Evolutionary conservation across 768 basidiomycete genomes (phyloP), one percentile per base, ranked within the genome.

Genomic region (Auricularia sp.): DNA sequence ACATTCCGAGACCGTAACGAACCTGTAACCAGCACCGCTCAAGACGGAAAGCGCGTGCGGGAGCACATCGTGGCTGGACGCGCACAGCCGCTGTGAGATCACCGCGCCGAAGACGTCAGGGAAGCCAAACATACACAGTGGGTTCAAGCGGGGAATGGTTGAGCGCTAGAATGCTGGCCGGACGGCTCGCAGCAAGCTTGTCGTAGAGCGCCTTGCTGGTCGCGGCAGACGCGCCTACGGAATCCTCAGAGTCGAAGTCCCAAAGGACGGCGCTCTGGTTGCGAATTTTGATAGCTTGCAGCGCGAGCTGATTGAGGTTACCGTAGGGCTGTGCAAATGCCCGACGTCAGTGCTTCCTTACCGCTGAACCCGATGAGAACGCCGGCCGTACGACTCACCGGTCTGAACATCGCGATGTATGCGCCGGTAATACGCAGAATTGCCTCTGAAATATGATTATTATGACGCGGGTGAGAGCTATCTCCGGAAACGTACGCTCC

Each of bases 351-450:
- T 80, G 36, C 29, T 81, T 76, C 78, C 80, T 78, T 65, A 81
- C 78, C 33, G 79, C 80, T 1, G 68, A 67, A 64, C 77, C 77
- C 39, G 81, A 80, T 21, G 75, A 64, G 51, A 81, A 80, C 65
- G 74, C 77, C 47, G 74, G 69, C 7, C 80, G 67, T 33, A 79
- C 78, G 70, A 69, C 75, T 74, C 47, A 51, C 47, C 47, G 47
- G 47, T 18, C 47, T 16, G 21, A 51, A 51, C 47, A 12, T 10
- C 47, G 47, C 47, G 21, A 51, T 51, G 47, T 51, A 51, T 18
- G 47, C 47, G 14, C 47, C 47, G 47, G 47, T 51, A 18, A 51
- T 51, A 51, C 47, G 47, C 18, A 51, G 47, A 18, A 51, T 6
- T 5, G 47, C 47, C 47, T 51, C 47, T 51, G 16, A 6, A 18